These are phyloP conservation scores for Claviceps maximensis DNA, from an alignment of 2,329 filamentous ascomycete genomes.

Conservation along the genomic window DNA sequence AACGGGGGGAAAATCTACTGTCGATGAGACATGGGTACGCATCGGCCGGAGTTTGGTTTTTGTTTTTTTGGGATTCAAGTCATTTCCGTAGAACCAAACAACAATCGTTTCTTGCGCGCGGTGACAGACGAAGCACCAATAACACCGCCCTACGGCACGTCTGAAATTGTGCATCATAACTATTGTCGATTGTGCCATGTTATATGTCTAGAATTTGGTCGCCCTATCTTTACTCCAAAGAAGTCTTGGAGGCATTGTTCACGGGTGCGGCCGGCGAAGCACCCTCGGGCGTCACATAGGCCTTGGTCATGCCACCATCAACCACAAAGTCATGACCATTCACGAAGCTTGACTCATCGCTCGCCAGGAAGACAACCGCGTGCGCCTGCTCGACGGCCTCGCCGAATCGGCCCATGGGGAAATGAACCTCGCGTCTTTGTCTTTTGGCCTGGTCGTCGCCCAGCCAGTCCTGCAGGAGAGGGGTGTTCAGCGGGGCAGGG, in stretches of 20 bases:
- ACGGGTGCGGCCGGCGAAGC: slow-evolving; percentile 37
- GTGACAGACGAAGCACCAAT: too few relatives aligned
- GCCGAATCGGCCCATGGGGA: slow-evolving; percentile 76
- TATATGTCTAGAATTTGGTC: not conserved
- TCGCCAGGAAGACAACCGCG: slow-evolving; percentile 75
- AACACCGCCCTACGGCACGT: not conserved
- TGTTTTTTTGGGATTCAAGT: not conserved
- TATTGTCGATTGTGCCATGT: too few relatives aligned
- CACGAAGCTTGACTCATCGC: slow-evolving; percentile 79
- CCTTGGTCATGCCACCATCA: slow-evolving; percentile 90
- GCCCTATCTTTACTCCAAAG: slow-evolving; percentile 21
- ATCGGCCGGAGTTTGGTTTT: slow-evolving; percentile 4
- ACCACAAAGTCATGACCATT: slow-evolving; percentile 89
- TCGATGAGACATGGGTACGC: not conserved
- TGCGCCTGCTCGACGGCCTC: slow-evolving; percentile 92
- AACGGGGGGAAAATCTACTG: not conserved
- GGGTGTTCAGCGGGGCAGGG: slow-evolving; percentile 84
- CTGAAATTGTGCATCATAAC: not conserved
- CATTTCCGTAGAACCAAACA: not conserved
- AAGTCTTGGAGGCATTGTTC: slow-evolving; percentile 45
- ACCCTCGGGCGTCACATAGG: slow-evolving; percentile 63
- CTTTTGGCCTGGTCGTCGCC: slow-evolving; percentile 77
- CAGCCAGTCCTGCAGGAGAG: slow-evolving; percentile 84
- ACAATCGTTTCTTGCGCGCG: too few relatives aligned
- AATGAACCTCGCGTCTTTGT: slow-evolving; percentile 72